Percentiles rank a stretch among this genome's conserved stretches.
phyloP scores from a whole-genome alignment of 495 filamentous ascomycete species.

The Xeromyces bisporus region DNA sequence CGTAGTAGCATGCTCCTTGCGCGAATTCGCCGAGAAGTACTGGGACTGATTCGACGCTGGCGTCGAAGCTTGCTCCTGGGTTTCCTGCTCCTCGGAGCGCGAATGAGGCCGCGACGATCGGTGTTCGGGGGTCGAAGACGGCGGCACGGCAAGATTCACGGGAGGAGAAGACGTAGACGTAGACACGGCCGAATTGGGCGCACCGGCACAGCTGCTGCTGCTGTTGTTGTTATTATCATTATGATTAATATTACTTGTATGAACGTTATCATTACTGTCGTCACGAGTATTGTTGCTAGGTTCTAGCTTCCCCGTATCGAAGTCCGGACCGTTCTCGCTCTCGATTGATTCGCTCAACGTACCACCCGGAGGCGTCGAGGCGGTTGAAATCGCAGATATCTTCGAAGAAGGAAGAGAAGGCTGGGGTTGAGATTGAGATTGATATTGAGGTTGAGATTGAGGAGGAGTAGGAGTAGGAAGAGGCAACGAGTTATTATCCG shows the following conservation, averaged over 20 bases:
- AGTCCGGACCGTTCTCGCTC: conserved; percentile 10
- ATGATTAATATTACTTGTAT: background rate
- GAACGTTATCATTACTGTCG: background rate
- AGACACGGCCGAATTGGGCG: conserved; percentile 6
- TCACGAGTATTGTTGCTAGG: background rate
- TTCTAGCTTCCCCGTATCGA: conserved; percentile 13
- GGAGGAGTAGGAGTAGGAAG: conserved; percentile 5
- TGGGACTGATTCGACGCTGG: conserved; percentile 17
- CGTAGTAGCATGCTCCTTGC: conserved; percentile 14
- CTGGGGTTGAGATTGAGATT: conserved; percentile 15
- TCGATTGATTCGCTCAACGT: conserved; percentile 4
- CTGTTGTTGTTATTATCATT: background rate
- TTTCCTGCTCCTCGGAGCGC: conserved; percentile 16
- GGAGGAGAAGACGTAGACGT: conserved; percentile 19
- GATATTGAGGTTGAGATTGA: conserved; percentile 16
- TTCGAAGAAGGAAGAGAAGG: too few relatives aligned
- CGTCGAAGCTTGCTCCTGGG: conserved; percentile 8
- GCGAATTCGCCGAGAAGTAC: conserved; percentile 9
- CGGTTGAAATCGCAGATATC: conserved; percentile 17
- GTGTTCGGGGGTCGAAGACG: conserved; percentile 13
- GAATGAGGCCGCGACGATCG: conserved; percentile 18
- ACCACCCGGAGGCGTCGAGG: conserved; percentile 12
- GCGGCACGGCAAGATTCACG: conserved; percentile 13
- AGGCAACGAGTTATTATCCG: conserved; percentile 2
- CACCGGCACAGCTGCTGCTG: background rate